phyloP scores from a whole-genome alignment of 2,329 filamentous ascomycete species.

The Colletotrichum plurivorum region DNA sequence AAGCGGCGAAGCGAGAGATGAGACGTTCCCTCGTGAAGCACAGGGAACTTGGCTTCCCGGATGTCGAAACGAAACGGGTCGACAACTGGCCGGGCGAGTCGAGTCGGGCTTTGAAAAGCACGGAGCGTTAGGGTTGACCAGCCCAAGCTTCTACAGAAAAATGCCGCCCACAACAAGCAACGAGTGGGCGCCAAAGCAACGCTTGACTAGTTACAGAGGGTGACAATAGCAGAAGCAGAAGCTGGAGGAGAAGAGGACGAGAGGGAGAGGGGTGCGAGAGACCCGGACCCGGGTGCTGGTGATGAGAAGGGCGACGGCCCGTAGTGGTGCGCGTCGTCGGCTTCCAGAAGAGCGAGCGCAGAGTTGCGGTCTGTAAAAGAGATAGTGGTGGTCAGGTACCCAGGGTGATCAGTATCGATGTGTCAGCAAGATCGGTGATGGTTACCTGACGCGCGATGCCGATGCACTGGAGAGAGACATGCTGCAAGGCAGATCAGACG shows the following conservation, averaged over 20 bases:
- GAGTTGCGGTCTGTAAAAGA: slow-evolving; percentile 36
- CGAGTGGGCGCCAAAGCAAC: background rate
- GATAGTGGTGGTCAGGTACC: too few species aligned
- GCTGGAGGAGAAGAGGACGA: slow-evolving; percentile 13
- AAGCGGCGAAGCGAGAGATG: slow-evolving; percentile 1
- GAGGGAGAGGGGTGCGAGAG: slow-evolving; percentile 1
- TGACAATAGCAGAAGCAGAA: slow-evolving; percentile 14
- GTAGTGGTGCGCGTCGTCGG: background rate
- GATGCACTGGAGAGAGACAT: background rate
- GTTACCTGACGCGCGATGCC: background rate
- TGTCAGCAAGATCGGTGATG: slow-evolving; percentile 27
- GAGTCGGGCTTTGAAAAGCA: slow-evolving; percentile 19
- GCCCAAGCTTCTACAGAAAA: slow-evolving; percentile 24
- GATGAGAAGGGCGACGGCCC: background rate
- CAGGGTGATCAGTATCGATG: slow-evolving; percentile 2
- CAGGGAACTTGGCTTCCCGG: background rate
- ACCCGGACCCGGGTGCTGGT: background rate
- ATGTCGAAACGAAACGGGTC: background rate
- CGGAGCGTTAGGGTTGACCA: slow-evolving; percentile 33
- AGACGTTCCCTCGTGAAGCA: slow-evolving; percentile 19
- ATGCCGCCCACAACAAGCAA: slow-evolving; percentile 10
- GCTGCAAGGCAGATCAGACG: slow-evolving; percentile 12
- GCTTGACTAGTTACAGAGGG: slow-evolving; percentile 11
- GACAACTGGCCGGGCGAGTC: background rate
- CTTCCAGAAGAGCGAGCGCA: slow-evolving; percentile 10